Evolutionary conservation across 805 yeast genomes (phyloP).

Genomic region (Grigorovia transvaalensis): DNA sequence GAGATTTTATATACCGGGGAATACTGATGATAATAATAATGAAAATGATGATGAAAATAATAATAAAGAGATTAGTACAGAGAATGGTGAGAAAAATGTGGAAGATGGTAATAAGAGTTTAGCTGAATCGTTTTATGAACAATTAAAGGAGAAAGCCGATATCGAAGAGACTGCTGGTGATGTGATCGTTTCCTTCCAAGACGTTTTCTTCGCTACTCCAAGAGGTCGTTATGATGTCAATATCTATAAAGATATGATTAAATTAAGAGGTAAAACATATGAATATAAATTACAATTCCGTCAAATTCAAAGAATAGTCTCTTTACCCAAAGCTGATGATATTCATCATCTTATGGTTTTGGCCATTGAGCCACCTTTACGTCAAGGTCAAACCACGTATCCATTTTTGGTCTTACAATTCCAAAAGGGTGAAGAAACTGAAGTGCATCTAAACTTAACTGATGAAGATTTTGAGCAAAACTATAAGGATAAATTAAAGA

Average conservation of each 20-base stretch:
- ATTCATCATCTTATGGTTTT: slow-evolving; percentile 77
- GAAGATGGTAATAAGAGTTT: slow-evolving; percentile 39
- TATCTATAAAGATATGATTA: slow-evolving; percentile 75
- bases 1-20: slow-evolving; percentile 90
- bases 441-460: slow-evolving; percentile 74
- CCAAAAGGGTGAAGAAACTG: slow-evolving; percentile 80
- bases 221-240: slow-evolving; percentile 98
- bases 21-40: slow-evolving; percentile 32
- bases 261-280: slow-evolving; percentile 94
- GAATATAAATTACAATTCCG: slow-evolving; percentile 90
- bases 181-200: slow-evolving; percentile 86
- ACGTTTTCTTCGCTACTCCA: slow-evolving; percentile 86
- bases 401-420: slow-evolving; percentile 88
- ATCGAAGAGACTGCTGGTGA: slow-evolving; percentile 93
- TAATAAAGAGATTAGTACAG: slow-evolving; percentile 7
- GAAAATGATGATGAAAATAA: slow-evolving; percentile 19
- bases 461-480: slow-evolving; percentile 71
- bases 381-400: slow-evolving; percentile 97
- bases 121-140: slow-evolving; percentile 82
- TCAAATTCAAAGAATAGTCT: slow-evolving; percentile 81
- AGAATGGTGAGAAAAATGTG: slow-evolving; percentile 19
- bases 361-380: slow-evolving; percentile 91
- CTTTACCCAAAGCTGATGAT: slow-evolving; percentile 91
- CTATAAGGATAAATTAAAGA: slow-evolving; percentile 66
- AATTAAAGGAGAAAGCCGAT: slow-evolving; percentile 83